Evolutionary conservation across 768 basidiomycete species (phyloP).

Genomic region (Xanthoconium stramineum): DNA sequence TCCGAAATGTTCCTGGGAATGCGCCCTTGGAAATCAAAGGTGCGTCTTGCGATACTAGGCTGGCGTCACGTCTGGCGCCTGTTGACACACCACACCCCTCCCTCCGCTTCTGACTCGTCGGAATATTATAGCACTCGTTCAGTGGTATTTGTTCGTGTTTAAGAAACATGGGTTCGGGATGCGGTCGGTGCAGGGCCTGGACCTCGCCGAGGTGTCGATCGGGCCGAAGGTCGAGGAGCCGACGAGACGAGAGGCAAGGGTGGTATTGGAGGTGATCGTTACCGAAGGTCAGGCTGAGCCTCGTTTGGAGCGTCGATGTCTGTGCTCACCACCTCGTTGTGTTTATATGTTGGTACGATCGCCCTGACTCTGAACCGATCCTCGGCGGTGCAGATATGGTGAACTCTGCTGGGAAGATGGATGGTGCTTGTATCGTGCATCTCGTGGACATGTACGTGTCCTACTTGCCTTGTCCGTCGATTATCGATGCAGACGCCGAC

Average conservation of each 20-base stretch:
- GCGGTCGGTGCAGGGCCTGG: conserved; percentile 8
- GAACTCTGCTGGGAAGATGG: conserved; percentile 34
- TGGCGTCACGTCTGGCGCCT: neutral
- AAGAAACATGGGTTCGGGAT: conserved; percentile 18
- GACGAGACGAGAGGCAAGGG: conserved; percentile 33
- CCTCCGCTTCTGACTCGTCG: too few relatives aligned
- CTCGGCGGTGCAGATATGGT: conserved; percentile 40
- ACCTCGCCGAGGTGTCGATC: conserved; percentile 40
- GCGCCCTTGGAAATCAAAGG: conserved; percentile 21
- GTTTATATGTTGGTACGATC: too few relatives aligned
- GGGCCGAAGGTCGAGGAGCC: conserved; percentile 36
- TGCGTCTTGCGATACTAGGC: neutral
- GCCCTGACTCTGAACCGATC: too few relatives aligned
- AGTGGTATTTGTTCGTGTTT: conserved; percentile 39
- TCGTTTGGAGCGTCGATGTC: too few relatives aligned
- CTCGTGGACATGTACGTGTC: conserved; percentile 46
- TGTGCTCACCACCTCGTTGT: too few relatives aligned
- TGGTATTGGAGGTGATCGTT: conserved; percentile 42
- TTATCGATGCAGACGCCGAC: too few relatives aligned
- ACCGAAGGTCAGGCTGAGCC: conserved; percentile 35
- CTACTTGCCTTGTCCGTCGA: neutral
- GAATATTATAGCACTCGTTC: conserved; percentile 30
- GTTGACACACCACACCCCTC: neutral
- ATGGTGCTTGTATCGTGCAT: conserved; percentile 41
- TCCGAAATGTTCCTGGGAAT: conserved; percentile 17